Conservation (phyloP, 805 yeast species). For the Komagataella populi region DNA sequence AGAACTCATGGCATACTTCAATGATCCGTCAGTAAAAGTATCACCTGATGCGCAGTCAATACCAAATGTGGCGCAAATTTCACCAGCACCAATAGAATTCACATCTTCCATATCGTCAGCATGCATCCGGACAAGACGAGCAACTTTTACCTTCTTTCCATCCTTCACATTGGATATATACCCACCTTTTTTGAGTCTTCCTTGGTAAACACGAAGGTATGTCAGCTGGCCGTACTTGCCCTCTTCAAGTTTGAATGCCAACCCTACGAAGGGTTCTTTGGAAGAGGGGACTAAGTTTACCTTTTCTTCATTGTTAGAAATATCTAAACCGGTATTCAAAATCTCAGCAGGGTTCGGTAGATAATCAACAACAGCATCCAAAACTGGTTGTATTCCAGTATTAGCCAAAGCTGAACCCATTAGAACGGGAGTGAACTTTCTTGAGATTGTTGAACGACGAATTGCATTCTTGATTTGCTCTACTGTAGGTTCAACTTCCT, state of each 20-base stretch:
- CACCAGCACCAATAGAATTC: conserved; percentile 92
- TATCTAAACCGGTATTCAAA: conserved; percentile 78
- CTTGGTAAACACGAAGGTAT: conserved; percentile 94
- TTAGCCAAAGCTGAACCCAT: conserved; percentile 99
- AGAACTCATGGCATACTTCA: conserved; percentile 82
- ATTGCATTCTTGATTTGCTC: conserved; percentile 82
- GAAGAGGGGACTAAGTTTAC: conserved; percentile 65
- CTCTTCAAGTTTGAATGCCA: conserved; percentile 98
- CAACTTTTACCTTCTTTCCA: conserved; percentile 85
- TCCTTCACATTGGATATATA: conserved; percentile 81
- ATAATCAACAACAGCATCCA: conserved; percentile 92
- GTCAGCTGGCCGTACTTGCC: conserved; percentile 97
- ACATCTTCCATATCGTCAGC: conserved; percentile 98
- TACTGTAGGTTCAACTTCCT: conserved; percentile 76
- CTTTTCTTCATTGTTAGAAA: conserved; percentile 47
- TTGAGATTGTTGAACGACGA: conserved; percentile 88
- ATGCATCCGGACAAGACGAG: conserved; percentile 96
- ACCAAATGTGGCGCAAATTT: conserved; percentile 98
- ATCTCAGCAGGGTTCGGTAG: conserved; percentile 94
- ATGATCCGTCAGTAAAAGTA: conserved; percentile 79
- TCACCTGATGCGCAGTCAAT: conserved; percentile 98
- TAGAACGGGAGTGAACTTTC: conserved; percentile 96
- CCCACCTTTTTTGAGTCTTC: conserved; percentile 81
- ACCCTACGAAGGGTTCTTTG: conserved; percentile 76
- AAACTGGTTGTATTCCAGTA: conserved; percentile 87